Evolutionary conservation across 768 basidiomycete species (phyloP).

Genomic region (Mycena olivaceomarginata): DNA sequence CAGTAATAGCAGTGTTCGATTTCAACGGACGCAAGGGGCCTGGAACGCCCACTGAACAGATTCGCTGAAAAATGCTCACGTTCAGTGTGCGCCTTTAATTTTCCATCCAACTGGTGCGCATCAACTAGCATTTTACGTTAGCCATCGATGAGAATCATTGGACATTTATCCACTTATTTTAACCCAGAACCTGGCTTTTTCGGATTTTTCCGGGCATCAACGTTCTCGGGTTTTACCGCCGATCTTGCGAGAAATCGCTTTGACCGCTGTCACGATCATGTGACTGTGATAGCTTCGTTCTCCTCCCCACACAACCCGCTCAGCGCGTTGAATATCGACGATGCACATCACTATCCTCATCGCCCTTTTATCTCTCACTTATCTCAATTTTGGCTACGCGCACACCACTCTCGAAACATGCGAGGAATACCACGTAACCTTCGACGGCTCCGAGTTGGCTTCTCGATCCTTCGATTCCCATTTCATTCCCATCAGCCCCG

Average conservation of each 20-base stretch:
- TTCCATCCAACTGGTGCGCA: no score
- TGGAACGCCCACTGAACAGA: no score
- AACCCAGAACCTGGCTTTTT: no score
- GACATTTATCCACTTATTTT: no score
- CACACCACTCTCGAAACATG: not conserved
- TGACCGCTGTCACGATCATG: slow-evolving; percentile 23
- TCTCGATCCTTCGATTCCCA: slow-evolving; percentile 17
- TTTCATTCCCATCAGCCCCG: slow-evolving; percentile 25
- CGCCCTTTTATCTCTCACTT: not conserved
- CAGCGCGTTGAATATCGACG: slow-evolving; percentile 2
- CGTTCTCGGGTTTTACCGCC: not conserved
- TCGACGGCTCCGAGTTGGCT: slow-evolving; percentile 16
- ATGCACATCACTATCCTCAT: slow-evolving; percentile 26
- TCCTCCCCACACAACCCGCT: not conserved
- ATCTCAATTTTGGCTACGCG: not conserved
- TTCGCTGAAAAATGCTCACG: no score
- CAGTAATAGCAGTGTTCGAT: no score
- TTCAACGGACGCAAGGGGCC: no score
- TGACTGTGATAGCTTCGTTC: not conserved
- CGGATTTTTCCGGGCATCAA: not conserved
- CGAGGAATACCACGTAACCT: slow-evolving; percentile 14
- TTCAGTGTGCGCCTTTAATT: no score
- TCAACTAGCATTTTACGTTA: no score
- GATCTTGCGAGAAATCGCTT: slow-evolving; percentile 22
- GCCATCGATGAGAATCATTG: no score